Evolutionary conservation across 1,139 yeast genomes (phyloP).

Genomic region (Candida sp.): DNA sequence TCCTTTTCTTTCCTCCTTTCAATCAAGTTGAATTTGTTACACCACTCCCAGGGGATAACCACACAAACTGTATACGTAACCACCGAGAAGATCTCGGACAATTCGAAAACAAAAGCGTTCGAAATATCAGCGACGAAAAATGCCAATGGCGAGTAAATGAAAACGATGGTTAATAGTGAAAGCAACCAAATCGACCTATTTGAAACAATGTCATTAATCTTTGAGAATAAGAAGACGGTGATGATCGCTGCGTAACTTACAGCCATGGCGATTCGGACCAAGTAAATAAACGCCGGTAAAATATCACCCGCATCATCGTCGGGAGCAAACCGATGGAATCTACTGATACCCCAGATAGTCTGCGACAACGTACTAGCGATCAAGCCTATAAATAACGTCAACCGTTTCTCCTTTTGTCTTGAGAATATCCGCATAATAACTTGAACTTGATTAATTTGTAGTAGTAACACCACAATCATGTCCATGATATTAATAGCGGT

Average conservation of each 20-base stretch:
- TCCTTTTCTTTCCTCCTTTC: slow-evolving; percentile 69
- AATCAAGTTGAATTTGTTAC: slow-evolving; percentile 60
- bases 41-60: slow-evolving; percentile 88
- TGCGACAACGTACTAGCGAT: slow-evolving; percentile 57
- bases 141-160: slow-evolving; percentile 64
- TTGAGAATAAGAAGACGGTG: slow-evolving; percentile 54
- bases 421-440: slow-evolving; percentile 70
- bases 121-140: slow-evolving; percentile 80
- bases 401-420: slow-evolving; percentile 66
- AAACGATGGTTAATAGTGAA: slow-evolving; percentile 55
- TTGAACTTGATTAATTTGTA: slow-evolving; percentile 75
- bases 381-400: slow-evolving; percentile 62
- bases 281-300: slow-evolving; percentile 74
- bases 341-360: slow-evolving; percentile 67
- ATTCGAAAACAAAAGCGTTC: slow-evolving; percentile 64
- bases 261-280: slow-evolving; percentile 72
- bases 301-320: slow-evolving; percentile 52
- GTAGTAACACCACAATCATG: slow-evolving; percentile 54
- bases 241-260: slow-evolving; percentile 70
- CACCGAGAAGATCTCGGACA: slow-evolving; percentile 71
- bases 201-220: slow-evolving; percentile 53
- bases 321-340: slow-evolving; percentile 36
- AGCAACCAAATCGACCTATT: slow-evolving; percentile 49
- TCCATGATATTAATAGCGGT: slow-evolving; percentile 58
- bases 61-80: slow-evolving; percentile 72